A percentile compares a stretch with the other conserved stretches of the same genome.
Conservation (phyloP, 495 filamentous ascomycete genomes). For the Pyrenula massariospora region DNA sequence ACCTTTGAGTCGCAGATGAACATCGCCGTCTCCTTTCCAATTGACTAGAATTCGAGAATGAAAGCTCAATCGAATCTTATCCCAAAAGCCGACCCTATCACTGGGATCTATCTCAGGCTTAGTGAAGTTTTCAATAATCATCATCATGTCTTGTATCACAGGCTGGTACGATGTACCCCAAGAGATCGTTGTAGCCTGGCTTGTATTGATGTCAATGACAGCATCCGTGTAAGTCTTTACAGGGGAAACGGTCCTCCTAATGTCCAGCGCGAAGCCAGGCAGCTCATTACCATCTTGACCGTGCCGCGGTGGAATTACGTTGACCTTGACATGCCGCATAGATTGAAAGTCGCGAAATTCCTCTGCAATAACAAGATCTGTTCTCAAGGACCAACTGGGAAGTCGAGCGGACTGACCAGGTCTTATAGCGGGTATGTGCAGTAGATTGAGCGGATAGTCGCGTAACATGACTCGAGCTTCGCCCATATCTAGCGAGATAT, state of each 20-base stretch:
- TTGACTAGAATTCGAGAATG: slow-evolving; percentile 82
- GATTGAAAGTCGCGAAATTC: slow-evolving; percentile 74
- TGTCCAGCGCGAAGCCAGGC: slow-evolving; percentile 61
- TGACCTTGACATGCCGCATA: slow-evolving; percentile 66
- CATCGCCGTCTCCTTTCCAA: slow-evolving; percentile 93
- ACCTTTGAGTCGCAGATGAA: slow-evolving; percentile 88
- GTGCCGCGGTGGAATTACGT: slow-evolving; percentile 55
- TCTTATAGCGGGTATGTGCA: slow-evolving; percentile 80
- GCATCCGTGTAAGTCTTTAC: slow-evolving; percentile 97
- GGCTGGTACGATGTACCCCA: slow-evolving; percentile 98
- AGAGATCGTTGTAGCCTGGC: slow-evolving; percentile 79
- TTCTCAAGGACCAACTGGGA: slow-evolving; percentile 71
- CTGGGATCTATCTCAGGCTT: slow-evolving; percentile 91
- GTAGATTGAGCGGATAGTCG: slow-evolving; percentile 85
- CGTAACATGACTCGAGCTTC: slow-evolving; percentile 75
- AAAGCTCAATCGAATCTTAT: slow-evolving; percentile 91
- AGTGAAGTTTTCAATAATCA: slow-evolving; percentile 94
- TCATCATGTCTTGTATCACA: slow-evolving; percentile 99
- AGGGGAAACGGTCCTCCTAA: slow-evolving; percentile 83
- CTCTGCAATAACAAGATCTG: slow-evolving; percentile 94
- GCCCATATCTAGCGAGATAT: slow-evolving; percentile 79
- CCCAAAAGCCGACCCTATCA: slow-evolving; percentile 94
- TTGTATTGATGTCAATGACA: slow-evolving; percentile 81
- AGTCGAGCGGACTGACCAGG: slow-evolving; percentile 66
- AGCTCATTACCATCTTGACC: slow-evolving; percentile 17